Evolutionary conservation across 1,284 basidiomycete genomes (phyloP).

Genomic region (Butyriboletus appendiculatus): DNA sequence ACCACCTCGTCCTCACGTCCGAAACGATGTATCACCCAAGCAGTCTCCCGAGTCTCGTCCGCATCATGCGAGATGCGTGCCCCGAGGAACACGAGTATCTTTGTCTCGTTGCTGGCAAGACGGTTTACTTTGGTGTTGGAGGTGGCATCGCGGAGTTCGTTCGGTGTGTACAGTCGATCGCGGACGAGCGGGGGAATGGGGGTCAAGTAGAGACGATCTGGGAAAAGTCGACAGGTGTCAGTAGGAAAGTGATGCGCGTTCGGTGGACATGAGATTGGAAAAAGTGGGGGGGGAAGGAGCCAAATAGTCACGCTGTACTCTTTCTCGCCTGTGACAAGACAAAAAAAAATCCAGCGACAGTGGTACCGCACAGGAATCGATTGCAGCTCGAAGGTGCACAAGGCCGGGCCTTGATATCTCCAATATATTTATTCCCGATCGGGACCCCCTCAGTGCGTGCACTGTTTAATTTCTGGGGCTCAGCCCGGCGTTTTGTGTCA

Average conservation of each 20-base stretch:
- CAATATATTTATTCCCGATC: background rate
- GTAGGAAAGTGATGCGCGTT: constrained; percentile 63
- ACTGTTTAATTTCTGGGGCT: background rate
- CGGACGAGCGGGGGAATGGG: constrained; percentile 7
- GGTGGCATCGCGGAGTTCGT: constrained; percentile 84
- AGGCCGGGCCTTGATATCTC: background rate
- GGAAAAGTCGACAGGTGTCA: constrained; percentile 65
- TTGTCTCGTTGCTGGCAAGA: constrained; percentile 85
- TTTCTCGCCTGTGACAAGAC: background rate
- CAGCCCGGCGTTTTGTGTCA: constrained; percentile 3
- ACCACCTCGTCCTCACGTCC: constrained; percentile 82
- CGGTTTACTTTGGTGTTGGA: constrained; percentile 96
- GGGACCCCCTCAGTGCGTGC: too few species aligned
- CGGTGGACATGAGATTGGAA: constrained; percentile 41
- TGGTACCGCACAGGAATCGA: background rate
- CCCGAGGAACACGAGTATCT: constrained; percentile 18
- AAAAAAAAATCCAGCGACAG: background rate
- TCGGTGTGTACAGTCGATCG: constrained; percentile 45
- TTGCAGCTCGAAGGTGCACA: background rate
- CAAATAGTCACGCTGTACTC: background rate
- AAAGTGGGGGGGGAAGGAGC: background rate
- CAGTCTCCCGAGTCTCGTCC: constrained; percentile 67
- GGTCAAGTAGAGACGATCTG: constrained; percentile 46
- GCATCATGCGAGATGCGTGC: constrained; percentile 41
- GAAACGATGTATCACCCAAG: constrained; percentile 90